Conservation (phyloP, 1,139 yeast species). For the Yamadazyma kanchanaburiensis region DNA sequence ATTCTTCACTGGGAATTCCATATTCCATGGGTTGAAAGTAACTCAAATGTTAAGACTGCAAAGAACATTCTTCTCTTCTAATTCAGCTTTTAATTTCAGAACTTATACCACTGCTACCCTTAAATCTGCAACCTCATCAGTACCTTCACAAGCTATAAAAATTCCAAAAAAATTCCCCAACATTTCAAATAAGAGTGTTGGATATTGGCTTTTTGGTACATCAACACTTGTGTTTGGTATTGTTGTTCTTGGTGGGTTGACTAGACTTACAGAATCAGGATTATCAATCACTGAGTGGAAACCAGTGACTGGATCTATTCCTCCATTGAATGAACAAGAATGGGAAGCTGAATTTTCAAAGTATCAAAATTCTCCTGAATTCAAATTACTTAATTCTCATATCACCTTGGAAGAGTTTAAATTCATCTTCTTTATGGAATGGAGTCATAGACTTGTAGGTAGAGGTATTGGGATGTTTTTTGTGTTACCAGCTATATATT, state of each 20-base stretch:
- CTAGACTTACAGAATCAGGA: constrained; percentile 94
- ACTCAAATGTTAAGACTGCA: constrained; percentile 7
- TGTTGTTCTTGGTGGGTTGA: constrained; percentile 93
- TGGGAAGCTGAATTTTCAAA: constrained; percentile 85
- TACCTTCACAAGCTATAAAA: constrained; percentile 2
- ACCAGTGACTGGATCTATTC: constrained; percentile 93
- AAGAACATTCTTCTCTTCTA: constrained; percentile 9
- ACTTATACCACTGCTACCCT: constrained; percentile 9
- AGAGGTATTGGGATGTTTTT: constrained; percentile 83
- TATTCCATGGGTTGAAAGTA: constrained; percentile 10
- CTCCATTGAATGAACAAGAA: constrained; percentile 74
- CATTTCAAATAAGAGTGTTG: constrained; percentile 53
- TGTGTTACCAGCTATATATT: constrained; percentile 81
- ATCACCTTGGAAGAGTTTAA: constrained; percentile 91
- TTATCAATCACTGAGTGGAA: constrained; percentile 97
- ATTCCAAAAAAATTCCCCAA: constrained; percentile 11
- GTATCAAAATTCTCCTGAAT: constrained; percentile 87
- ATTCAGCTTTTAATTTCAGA: constrained; percentile 7
- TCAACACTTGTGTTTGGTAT: constrained; percentile 91
- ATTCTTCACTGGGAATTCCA: constrained; percentile 13
- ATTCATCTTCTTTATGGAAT: constrained; percentile 94
- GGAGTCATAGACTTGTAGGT: constrained; percentile 94
- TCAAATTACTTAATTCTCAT: constrained; percentile 81
- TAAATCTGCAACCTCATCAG: constrained; percentile 1
- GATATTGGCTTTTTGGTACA: constrained; percentile 89